Evolutionary conservation across 495 filamentous ascomycete genomes (phyloP).

Genomic region (Pseudevernia furfuracea): DNA sequence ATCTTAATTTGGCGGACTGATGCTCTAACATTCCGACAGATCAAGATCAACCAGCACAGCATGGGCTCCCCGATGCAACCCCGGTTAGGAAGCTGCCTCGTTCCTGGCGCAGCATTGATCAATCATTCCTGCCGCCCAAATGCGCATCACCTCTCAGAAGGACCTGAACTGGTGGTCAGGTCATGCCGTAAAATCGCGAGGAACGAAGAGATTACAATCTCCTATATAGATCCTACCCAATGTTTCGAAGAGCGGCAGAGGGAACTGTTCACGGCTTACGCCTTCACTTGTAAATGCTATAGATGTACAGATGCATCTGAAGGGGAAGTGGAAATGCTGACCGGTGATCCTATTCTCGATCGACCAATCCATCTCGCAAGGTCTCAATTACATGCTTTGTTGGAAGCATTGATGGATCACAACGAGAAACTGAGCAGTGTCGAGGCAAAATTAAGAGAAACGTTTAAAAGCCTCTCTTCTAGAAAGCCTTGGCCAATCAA

Average conservation of each 20-base stretch:
- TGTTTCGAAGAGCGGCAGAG: not conserved
- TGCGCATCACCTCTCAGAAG: not conserved
- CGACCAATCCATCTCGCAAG: not conserved
- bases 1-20: too few relatives aligned
- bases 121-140: conserved; percentile 5
- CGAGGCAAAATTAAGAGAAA: not conserved
- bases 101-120: conserved; percentile 9
- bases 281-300: not conserved
- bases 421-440: not conserved
- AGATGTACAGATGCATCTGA: not conserved
- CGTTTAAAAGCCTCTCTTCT: not conserved
- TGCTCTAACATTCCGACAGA: not conserved
- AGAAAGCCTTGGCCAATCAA: not conserved
- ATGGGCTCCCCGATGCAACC: not conserved
- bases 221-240: not conserved
- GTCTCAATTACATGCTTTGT: not conserved
- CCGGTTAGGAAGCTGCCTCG: not conserved
- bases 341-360: not conserved
- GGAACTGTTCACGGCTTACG: not conserved
- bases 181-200: not conserved
- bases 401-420: not conserved
- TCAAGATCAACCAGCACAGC: not conserved
- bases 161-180: not conserved
- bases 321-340: not conserved
- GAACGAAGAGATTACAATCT: not conserved